These are phyloP conservation scores for Aegilops umbellulata DNA, from an alignment of 176 grass and related monocot genomes.

Conservation along the genomic window DNA sequence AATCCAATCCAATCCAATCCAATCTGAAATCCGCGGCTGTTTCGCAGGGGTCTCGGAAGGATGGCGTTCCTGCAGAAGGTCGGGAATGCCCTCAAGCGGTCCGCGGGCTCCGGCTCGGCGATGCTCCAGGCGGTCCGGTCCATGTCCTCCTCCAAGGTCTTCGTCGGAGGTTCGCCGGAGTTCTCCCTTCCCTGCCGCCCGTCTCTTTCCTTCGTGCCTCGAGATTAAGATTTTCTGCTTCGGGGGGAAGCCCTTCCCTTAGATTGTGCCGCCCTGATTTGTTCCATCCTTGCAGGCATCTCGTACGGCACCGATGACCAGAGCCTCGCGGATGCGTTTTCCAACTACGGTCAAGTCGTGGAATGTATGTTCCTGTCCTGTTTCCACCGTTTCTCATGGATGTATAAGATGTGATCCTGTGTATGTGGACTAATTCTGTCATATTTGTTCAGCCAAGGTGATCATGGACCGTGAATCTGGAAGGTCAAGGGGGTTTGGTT, in stretches of 20 bases:
- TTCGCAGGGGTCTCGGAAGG: not conserved
- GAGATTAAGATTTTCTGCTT: not conserved
- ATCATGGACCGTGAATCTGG: conserved; percentile 55
- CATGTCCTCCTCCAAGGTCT: conserved; percentile 74
- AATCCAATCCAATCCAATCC: not conserved
- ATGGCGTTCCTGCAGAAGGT: conserved; percentile 64
- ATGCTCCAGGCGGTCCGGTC: conserved; percentile 55
- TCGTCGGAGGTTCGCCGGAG: conserved; percentile 46
- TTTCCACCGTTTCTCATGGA: not conserved
- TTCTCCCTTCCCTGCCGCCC: not conserved
- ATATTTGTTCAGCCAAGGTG: conserved; percentile 57
- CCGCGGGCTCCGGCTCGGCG: conserved; percentile 34
- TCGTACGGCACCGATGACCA: conserved; percentile 73
- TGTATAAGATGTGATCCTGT: not conserved
- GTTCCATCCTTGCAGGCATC: conserved; percentile 30
- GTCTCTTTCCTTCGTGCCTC: not conserved
- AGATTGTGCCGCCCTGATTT: not conserved
- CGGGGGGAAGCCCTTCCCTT: not conserved
- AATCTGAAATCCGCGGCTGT: not conserved
- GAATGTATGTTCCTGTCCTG: conserved; percentile 38
- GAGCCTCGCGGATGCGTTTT: conserved; percentile 52
- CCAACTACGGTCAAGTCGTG: conserved; percentile 53
- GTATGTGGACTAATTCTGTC: not conserved
- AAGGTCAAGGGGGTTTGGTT: conserved; percentile 71
- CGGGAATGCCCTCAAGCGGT: conserved; percentile 54